phyloP scores from a whole-genome alignment of 345 rosid genomes.

The Aurinia saxatilis region DNA sequence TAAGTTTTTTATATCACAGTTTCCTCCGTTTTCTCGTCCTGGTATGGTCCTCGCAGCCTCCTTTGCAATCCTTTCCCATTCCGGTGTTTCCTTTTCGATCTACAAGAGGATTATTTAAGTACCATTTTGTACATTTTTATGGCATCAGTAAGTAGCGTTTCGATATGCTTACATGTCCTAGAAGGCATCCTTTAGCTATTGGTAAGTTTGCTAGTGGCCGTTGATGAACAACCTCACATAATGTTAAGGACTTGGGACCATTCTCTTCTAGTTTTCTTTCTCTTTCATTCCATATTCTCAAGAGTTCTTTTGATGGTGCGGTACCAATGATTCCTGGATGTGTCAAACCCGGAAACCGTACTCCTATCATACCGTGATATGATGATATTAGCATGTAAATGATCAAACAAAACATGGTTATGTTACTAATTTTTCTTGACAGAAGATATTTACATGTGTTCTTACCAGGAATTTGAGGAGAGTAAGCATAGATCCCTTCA shows the following conservation, averaged over 20 bases:
- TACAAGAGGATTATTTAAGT: conserved; percentile 19
- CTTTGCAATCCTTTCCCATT: conserved; percentile 66
- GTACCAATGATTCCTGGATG: conserved; percentile 89
- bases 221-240: conserved; percentile 76
- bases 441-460: no score
- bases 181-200: conserved; percentile 61
- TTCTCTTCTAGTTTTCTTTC: conserved; percentile 68
- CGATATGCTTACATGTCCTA: conserved; percentile 47
- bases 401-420: neutral
- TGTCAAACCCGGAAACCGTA: conserved; percentile 79
- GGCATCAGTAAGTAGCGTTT: neutral
- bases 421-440: neutral
- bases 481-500: conserved; percentile 83
- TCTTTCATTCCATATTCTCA: conserved; percentile 73
- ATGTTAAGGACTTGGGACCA: conserved; percentile 39
- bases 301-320: conserved; percentile 78
- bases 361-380: conserved; percentile 38
- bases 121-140: neutral
- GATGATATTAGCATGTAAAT: neutral
- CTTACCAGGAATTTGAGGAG: conserved; percentile 84
- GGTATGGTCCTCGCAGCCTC: conserved; percentile 90
- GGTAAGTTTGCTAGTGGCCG: conserved; percentile 78
- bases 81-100: conserved; percentile 57
- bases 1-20: conserved; percentile 86
- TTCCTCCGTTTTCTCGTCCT: conserved; percentile 95